Percentiles rank a stretch among this genome's conserved stretches.
phyloP scores from a whole-genome alignment of 2,329 filamentous ascomycete genomes.

The Cytospora schulzeri region DNA sequence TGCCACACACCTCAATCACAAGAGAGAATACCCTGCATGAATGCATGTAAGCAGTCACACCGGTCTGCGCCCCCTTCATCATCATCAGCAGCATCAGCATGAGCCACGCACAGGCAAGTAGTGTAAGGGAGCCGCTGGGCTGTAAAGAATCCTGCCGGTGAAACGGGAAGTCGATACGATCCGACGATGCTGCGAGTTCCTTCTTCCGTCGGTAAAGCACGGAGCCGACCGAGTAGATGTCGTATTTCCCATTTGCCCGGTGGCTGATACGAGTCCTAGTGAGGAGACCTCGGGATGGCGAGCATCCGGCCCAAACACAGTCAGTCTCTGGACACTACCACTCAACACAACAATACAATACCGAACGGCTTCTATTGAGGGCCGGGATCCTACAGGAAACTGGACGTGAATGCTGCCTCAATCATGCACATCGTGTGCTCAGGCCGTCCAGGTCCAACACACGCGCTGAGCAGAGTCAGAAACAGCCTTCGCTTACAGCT shows the following conservation, averaged over 20 bases:
- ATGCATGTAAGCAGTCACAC: neutral
- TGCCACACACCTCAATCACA: slow-evolving; percentile 1
- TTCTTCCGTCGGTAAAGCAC: no score
- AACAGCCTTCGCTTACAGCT: neutral
- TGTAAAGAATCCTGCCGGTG: neutral
- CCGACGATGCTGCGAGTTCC: neutral
- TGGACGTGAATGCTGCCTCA: no score
- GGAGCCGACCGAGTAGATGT: no score
- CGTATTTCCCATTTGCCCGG: no score
- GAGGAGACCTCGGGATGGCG: neutral
- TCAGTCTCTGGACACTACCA: no score
- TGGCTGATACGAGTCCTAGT: no score
- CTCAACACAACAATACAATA: neutral
- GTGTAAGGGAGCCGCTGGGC: neutral
- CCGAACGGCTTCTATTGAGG: no score
- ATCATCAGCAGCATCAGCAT: neutral
- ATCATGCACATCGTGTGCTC: no score
- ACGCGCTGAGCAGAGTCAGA: neutral
- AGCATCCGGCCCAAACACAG: no score
- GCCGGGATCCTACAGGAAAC: no score
- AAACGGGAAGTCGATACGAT: neutral
- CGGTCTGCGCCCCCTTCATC: neutral
- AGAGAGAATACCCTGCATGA: neutral
- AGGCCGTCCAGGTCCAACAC: no score
- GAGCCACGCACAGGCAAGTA: neutral